phyloP scores from a whole-genome alignment of 306 rosid genomes.

The Dryas octopetala region DNA sequence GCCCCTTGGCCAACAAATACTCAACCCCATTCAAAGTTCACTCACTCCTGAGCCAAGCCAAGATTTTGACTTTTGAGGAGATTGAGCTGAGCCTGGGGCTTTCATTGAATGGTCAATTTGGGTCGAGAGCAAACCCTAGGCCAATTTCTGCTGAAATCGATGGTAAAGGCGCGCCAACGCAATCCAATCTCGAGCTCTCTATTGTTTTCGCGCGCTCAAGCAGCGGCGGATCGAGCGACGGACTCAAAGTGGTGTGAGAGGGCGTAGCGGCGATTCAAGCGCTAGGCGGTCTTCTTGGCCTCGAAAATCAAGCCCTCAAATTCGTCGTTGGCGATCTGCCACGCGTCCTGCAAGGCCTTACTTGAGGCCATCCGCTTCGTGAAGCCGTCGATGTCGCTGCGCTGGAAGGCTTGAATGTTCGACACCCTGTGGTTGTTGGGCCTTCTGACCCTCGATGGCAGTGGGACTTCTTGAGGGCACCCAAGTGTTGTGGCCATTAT shows the following conservation, averaged over 20 bases:
- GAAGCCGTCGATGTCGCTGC: slow-evolving; percentile 58
- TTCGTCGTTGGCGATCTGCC: slow-evolving; percentile 83
- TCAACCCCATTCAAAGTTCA: too few species aligned
- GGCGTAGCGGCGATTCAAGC: slow-evolving; percentile 71
- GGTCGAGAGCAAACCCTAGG: slow-evolving; percentile 58
- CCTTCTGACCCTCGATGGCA: slow-evolving; percentile 18
- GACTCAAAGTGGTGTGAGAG: slow-evolving; percentile 50
- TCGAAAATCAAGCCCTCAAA: slow-evolving; percentile 72
- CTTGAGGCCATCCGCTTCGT: slow-evolving; percentile 1
- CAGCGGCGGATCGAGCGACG: slow-evolving; percentile 49
- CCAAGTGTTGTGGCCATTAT: slow-evolving; percentile 45
- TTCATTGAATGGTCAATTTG: too few species aligned
- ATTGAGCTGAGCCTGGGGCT: too few species aligned
- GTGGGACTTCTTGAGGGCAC: slow-evolving; percentile 23
- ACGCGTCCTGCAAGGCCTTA: slow-evolving; percentile 42
- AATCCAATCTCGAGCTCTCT: slow-evolving; percentile 78
- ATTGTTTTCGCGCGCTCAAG: slow-evolving; percentile 74
- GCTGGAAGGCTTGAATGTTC: slow-evolving; percentile 49
- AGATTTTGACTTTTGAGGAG: too few species aligned
- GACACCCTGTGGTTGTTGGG: background rate
- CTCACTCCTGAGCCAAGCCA: too few species aligned
- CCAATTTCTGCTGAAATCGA: slow-evolving; percentile 73
- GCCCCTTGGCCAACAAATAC: too few species aligned
- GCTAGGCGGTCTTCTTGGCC: slow-evolving; percentile 82
- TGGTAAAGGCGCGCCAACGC: slow-evolving; percentile 62